Conservation (phyloP, 176 grass and related monocot genomes). For the Hsuehochloa calcarea region DNA sequence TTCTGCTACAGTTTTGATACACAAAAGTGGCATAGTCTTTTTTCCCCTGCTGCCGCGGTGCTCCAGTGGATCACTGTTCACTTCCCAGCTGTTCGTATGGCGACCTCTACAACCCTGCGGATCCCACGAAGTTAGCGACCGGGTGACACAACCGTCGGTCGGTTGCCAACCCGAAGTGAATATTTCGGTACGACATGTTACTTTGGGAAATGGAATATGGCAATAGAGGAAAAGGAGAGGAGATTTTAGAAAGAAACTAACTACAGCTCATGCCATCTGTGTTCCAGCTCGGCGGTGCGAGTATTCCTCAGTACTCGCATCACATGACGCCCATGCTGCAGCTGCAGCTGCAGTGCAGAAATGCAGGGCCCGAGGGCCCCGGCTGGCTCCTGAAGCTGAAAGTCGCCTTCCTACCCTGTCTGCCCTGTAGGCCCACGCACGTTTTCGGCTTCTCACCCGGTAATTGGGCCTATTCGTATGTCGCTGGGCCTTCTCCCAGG, state of each 20-base stretch:
- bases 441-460: neutral
- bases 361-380: neutral
- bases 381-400: neutral
- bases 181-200: neutral
- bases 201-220: neutral
- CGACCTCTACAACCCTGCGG: too few relatives aligned
- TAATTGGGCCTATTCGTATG: neutral
- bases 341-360: neutral
- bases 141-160: too few relatives aligned
- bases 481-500: neutral
- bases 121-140: too few relatives aligned
- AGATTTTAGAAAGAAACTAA: neutral
- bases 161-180: too few relatives aligned
- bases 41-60: too few relatives aligned
- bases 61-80: too few relatives aligned
- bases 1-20: too few relatives aligned
- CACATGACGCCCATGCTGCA: too few relatives aligned
- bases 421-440: neutral
- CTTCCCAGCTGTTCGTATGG: too few relatives aligned
- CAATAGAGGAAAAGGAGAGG: too few relatives aligned
- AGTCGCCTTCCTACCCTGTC: neutral
- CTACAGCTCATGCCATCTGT: neutral
- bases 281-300: neutral
- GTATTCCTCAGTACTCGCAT: neutral
- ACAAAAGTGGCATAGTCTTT: too few relatives aligned